These are phyloP conservation scores for Acacia melanoxylon DNA, from an alignment of 306 rosid genomes.

Conservation along the genomic window DNA sequence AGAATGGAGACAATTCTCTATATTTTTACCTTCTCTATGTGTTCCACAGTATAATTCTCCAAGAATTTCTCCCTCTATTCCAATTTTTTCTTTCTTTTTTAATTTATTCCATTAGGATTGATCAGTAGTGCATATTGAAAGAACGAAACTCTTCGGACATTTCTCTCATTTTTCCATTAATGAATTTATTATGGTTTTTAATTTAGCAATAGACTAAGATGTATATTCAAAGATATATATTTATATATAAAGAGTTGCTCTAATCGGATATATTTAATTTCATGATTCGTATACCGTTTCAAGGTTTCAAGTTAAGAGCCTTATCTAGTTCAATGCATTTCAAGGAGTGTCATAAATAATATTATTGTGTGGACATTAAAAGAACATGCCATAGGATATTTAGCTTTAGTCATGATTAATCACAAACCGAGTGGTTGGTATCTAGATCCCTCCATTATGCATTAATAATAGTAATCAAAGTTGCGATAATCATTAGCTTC, in stretches of 20 bases:
- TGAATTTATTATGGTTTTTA: neutral
- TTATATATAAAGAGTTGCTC: neutral
- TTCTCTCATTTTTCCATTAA: neutral
- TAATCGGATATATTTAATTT: neutral
- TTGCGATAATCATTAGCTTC: neutral
- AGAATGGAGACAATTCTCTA: conserved; percentile 11
- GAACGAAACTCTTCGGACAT: neutral
- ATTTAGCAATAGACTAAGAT: neutral
- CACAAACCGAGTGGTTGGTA: neutral
- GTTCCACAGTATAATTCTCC: conserved; percentile 2
- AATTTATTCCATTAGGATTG: neutral
- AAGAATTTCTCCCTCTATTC: neutral
- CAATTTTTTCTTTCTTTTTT: neutral
- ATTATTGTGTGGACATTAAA: conserved; percentile 5
- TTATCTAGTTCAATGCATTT: conserved; percentile 17
- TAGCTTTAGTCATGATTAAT: neutral
- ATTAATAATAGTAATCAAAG: neutral
- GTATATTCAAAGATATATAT: neutral
- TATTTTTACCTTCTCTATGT: neutral
- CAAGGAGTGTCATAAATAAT: neutral
- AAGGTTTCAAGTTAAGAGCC: neutral
- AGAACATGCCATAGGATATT: neutral
- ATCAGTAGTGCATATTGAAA: neutral
- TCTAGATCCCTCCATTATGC: conserved; percentile 18
- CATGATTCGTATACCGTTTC: neutral